Base-by-base conservation (phyloP, 2,329 filamentous ascomycete genomes). In the Tothia fuscella region DNA sequence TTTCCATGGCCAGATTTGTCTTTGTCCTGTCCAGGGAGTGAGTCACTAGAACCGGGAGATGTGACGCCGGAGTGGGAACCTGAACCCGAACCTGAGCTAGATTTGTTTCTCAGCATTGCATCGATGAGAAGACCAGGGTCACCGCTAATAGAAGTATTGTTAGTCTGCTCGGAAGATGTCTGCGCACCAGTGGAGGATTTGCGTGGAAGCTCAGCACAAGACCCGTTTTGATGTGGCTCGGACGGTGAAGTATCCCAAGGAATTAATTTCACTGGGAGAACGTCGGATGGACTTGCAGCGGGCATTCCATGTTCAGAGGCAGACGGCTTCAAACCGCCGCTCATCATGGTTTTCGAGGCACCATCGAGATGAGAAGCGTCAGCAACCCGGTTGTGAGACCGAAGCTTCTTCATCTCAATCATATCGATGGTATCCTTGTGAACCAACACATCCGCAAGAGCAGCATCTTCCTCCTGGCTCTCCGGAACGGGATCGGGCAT, bases 151-250 rank as follows among this genome's bases (percentile, higher is more conserved):
- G 22, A 33, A 26, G 19, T 31, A 9, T 4, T 21, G 22, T 30
- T 22, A 26, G 25, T 26, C 10, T 31, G 5, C 13, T 16, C 29
- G 10, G n/a, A 14, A 26, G 17, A 25, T n/a, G 14, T 24, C 7
- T 17, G 20, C 22, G 17, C 31, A 5, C 16, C 6, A 12, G 24
- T 29, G 19, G 20, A 29, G 21, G 38, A 24, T 29, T 40, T 33
- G 25, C 25, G 38, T 32, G 44, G 48, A 16, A 45, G 35, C 28
- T 45, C 38, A 14, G 61, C 41, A 33, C 56, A 61, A 16, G 52
- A 48, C 26, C 59, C 55, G 42, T 62, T 61, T 44, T 57, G 59
- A 22, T 51, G 48, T 3, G 57, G 59, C 55, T 53, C 58, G 6
- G 53, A 49, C n/a, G n/a, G n/a, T n/a, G n/a, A n/a, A n/a, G n/a